Conservation (phyloP, 257 asterid species). For the Dorcoceras hygrometricum region DNA sequence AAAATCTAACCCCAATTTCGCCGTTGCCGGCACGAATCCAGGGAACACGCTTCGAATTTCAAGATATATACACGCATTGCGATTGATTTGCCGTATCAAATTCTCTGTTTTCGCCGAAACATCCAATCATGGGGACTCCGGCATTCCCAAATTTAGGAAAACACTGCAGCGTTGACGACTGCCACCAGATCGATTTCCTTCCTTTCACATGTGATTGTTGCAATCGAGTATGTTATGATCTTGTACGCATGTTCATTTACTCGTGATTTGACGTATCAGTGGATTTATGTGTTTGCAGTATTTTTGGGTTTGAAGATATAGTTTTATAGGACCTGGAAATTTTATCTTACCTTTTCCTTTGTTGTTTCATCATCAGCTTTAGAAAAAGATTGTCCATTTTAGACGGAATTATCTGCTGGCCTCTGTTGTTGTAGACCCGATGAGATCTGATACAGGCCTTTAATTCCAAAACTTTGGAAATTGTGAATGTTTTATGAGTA, state of each 20-base stretch:
- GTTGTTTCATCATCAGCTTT: not conserved
- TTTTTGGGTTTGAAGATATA: not conserved
- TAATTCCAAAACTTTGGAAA: not conserved
- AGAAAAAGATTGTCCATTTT: not conserved
- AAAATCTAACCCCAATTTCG: constrained; percentile 31
- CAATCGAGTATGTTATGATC: not conserved
- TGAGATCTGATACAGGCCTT: not conserved
- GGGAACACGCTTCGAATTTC: constrained; percentile 23
- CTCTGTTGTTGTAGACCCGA: not conserved
- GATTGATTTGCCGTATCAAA: constrained; percentile 12
- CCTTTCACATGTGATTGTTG: not conserved
- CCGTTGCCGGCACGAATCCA: constrained; percentile 31
- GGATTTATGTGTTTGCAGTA: not conserved
- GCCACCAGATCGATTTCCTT: not conserved
- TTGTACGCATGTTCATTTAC: not conserved
- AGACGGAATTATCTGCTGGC: not conserved
- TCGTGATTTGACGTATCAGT: not conserved
- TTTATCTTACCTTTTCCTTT: too few relatives aligned
- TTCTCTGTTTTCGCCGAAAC: constrained; percentile 18
- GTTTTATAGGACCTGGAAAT: not conserved
- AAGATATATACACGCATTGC: not conserved
- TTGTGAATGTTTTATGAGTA: not conserved
- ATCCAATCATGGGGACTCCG: constrained; percentile 62
- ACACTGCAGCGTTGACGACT: constrained; percentile 2
- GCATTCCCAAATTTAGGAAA: not conserved